These are phyloP conservation scores for Omphalea diandra DNA, from an alignment of 441 rosid genomes.

Conservation along the genomic window DNA sequence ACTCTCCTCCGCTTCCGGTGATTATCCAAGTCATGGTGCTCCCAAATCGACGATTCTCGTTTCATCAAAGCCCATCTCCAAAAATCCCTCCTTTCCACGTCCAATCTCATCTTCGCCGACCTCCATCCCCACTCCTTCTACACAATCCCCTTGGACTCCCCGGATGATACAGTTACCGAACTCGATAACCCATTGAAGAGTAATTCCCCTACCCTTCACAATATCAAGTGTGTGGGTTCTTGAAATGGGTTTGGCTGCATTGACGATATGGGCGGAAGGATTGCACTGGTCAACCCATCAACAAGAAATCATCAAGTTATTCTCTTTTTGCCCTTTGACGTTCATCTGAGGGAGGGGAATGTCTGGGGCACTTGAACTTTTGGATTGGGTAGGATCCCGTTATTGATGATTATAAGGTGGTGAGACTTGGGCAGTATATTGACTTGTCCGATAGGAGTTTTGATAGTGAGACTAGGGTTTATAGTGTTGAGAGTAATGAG, in stretches of 20 bases:
- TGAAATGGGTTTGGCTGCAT: constrained; percentile 16
- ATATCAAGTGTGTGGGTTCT: constrained; percentile 16
- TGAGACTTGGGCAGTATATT: constrained; percentile 1
- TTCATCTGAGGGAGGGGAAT: not conserved
- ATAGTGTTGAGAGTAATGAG: not conserved
- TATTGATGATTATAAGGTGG: constrained; percentile 16
- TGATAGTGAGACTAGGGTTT: not conserved
- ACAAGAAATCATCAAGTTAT: not conserved
- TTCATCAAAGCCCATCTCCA: constrained; percentile 13
- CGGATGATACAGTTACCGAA: not conserved
- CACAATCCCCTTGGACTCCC: not conserved
- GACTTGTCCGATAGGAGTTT: not conserved
- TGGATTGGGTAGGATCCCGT: constrained; percentile 22
- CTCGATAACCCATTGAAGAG: not conserved
- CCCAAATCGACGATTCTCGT: not conserved
- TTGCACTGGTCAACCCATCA: constrained; percentile 9
- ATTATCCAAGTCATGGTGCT: constrained; percentile 14
- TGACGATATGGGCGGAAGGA: not conserved
- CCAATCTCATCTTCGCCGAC: not conserved
- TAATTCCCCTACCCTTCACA: not conserved
- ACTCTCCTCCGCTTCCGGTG: constrained; percentile 8
- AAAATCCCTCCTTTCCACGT: not conserved
- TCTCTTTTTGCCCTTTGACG: not conserved
- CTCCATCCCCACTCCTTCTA: not conserved
- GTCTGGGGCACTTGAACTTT: not conserved